Evolutionary conservation across 371 early-diverging fungal genomes (phyloP).

Genomic region (Rhizopus delemar): DNA sequence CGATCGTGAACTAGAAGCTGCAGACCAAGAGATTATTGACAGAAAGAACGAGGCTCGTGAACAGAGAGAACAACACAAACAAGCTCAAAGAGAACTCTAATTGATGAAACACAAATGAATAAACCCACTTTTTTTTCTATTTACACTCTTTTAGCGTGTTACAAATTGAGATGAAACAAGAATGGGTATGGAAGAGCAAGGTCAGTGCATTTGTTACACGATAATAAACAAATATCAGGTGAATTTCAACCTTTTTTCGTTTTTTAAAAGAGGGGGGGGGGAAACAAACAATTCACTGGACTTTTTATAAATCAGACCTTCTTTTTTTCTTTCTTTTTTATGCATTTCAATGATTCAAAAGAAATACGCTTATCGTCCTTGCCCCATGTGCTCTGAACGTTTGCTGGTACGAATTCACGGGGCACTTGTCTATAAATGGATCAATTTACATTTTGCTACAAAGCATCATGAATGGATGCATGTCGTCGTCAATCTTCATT

Average conservation of each 20-base stretch:
- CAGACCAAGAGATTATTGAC: slow-evolving; percentile 21
- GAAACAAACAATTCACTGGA: neutral
- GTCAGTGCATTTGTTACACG: neutral
- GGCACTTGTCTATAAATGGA: slow-evolving; percentile 52
- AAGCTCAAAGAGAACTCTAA: neutral
- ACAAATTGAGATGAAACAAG: neutral
- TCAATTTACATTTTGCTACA: slow-evolving; percentile 47
- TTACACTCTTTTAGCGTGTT: slow-evolving; percentile 1
- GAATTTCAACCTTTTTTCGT: no score
- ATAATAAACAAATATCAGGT: no score
- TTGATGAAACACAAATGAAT: neutral
- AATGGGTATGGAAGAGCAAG: neutral
- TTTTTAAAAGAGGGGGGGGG: no score
- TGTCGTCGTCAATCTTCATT: slow-evolving; percentile 51
- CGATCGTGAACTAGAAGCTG: slow-evolving; percentile 21
- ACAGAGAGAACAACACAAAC: slow-evolving; percentile 15
- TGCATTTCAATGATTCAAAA: neutral
- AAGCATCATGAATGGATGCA: slow-evolving; percentile 53
- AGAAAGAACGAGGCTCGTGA: slow-evolving; percentile 15
- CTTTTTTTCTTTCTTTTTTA: neutral
- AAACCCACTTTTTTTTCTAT: neutral
- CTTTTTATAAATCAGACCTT: neutral
- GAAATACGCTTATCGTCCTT: slow-evolving; percentile 45
- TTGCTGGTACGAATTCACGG: slow-evolving; percentile 51
- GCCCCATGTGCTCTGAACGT: slow-evolving; percentile 53